Conservation (phyloP, 1,139 yeast genomes). For the Zygoascus meyerae region DNA sequence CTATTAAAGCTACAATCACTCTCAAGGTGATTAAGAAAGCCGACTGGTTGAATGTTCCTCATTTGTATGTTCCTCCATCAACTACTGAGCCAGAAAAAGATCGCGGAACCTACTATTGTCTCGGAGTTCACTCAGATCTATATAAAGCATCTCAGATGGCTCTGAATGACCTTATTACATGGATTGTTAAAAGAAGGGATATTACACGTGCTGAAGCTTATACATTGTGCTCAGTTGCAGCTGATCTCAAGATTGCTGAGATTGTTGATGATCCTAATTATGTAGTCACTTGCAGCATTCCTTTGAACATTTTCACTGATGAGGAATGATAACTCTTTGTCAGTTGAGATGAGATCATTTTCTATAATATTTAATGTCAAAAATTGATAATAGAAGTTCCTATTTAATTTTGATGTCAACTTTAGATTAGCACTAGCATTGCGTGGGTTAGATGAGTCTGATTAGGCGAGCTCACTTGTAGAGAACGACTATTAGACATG, state of each 20-base stretch:
- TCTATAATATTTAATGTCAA: too few relatives aligned
- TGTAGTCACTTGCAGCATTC: slow-evolving; percentile 15
- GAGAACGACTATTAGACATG: too few relatives aligned
- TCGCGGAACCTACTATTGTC: slow-evolving; percentile 14
- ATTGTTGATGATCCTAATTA: slow-evolving; percentile 18
- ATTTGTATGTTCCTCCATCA: slow-evolving; percentile 14
- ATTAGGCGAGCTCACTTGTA: too few relatives aligned
- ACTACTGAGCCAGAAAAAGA: slow-evolving; percentile 10
- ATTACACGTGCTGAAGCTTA: slow-evolving; percentile 16
- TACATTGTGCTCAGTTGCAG: slow-evolving; percentile 16
- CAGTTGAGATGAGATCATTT: too few relatives aligned
- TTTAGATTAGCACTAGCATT: too few relatives aligned
- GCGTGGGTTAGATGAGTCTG: too few relatives aligned
- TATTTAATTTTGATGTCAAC: too few relatives aligned
- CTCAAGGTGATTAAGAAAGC: slow-evolving; percentile 14
- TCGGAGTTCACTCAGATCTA: slow-evolving; percentile 16
- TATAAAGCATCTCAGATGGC: slow-evolving; percentile 15
- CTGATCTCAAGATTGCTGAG: slow-evolving; percentile 16
- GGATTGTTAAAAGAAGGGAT: slow-evolving; percentile 10
- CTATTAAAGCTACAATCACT: slow-evolving; percentile 14
- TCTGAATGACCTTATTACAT: slow-evolving; percentile 12
- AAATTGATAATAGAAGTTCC: too few relatives aligned
- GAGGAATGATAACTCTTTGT: too few relatives aligned
- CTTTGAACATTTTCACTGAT: slow-evolving; percentile 13
- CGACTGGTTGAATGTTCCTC: slow-evolving; percentile 11